Base-by-base conservation (phyloP, 768 basidiomycete species). In the Neoboletus brunneissimus region DNA sequence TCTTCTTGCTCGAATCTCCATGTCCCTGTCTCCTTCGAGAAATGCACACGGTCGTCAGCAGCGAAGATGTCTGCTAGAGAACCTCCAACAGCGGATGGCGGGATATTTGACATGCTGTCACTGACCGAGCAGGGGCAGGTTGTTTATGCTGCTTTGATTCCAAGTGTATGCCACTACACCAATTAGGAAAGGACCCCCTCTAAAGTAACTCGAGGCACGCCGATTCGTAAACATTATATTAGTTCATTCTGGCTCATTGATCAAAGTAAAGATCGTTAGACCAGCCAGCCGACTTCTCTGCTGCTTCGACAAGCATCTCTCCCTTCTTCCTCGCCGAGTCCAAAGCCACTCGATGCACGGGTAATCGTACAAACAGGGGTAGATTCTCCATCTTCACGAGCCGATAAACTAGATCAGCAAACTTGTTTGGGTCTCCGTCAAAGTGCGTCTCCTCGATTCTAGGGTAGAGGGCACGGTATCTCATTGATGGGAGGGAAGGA, bases 1-100 rank as follows among this genome's bases (percentile, higher is more conserved):
- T 94, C 90, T 47, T 91, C 89, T 65, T 92, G 84, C 70, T 99
- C 96, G 67, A 88, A 85, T 57, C 86, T 84, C 92, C 93, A 98
- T 64, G 91, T 88, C 50, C 82, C 82, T 5, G 84, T 76, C 41
- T 79, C 78, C 65, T 81, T 87, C 51, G 89, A 88, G 69, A 89
- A 91, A 73, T 93, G 88, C 13, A 94, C 82, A 58, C 83, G 84
- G 56, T 88, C 88, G 74, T 97, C 94, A 41, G 83, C 77, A 48
- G 84, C 87, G 70, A 96, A 95, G 25, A 75, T 73, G 61, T 80
- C 80, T 51, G 77, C 75, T 51, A 81, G 80, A 41, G 85, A 80
- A 44, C 80, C 83, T 45, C 76, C 75, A 43, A 79, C 73, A 37
- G 77, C 73, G 70, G 84, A 75, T 74, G 80, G 76, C 55, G 74